Base-by-base conservation (phyloP, 805 yeast genomes). In the Cyberlindnera sargentensis region DNA sequence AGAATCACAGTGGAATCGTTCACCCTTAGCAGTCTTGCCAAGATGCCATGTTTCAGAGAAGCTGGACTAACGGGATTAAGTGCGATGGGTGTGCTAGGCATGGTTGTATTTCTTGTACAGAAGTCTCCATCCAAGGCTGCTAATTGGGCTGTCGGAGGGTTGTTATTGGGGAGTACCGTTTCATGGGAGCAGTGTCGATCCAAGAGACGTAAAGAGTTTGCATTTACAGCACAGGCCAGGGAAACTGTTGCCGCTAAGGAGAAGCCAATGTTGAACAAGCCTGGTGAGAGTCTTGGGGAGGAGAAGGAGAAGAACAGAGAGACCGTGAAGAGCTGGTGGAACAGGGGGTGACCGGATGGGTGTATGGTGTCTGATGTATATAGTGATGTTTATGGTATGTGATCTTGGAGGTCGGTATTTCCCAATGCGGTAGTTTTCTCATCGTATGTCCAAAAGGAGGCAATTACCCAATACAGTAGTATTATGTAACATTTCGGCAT, bases 171-270 rank as follows among this genome's bases (percentile, higher is more conserved):
- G 1, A 79, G 86, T 37, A 72, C 85, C 0, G 80, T 85, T 27
- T 86, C 95, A 1, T 90, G 96, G 96, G 96, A 90, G 60, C 95
- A 88, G 63, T 90, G 98, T 62, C 72, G 95, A 46, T 70, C 78
- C 39, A 72, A 78, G 38, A 72, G 95, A 60, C 71, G 82, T 55
- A 75, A 77, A 49, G 78, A 84, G 43, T 72, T 78, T 58, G 74
- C 75, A 47, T 79, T 81, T 45, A 82, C 90, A 39, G 80, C 77
- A 45, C 63, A 75, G 55, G 95, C 95, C 0, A 80, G 78, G 53
- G 75, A 75, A 45, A 68, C 66, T 2, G 65, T 65, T 25, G 64
- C 64, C 11, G 50, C 51, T 5, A 64, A 65, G 50, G 63, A 58
- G 43, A 62, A 46, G 43, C 70, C 68, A n/a, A 67, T 65, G 70